Base-by-base conservation (phyloP, 1,284 basidiomycete species). In the Schizopora paradoxa region DNA sequence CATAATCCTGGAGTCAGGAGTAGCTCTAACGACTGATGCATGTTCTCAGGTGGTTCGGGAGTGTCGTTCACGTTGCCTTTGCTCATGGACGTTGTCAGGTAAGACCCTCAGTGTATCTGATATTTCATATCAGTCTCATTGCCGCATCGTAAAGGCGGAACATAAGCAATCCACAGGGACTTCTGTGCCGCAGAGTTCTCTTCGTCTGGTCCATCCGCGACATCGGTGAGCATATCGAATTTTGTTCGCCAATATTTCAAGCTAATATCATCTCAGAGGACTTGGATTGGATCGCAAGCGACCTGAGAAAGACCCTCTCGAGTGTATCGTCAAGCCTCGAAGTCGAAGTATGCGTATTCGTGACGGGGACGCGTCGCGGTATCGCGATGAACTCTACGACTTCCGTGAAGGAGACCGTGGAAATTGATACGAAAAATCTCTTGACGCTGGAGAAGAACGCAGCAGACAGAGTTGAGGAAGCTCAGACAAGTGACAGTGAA, bases 41-140 rank as follows among this genome's bases (percentile, higher is more conserved):
- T 34, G 26, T 38, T 41, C 53, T 21, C 42, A 64, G 64, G 66
- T 34, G 66, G 66, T 5, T 64, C 63, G 40, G 65, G 65, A 5
- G 61, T 68, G 4, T 63, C 65, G 6, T 68, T 65, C 54, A 66
- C 65, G 10, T 52, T 68, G 1, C 62, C 66, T 3, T 54, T 67
- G 4, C 55, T 68, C 4, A 51, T 64, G 26, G 56, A 65, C 40
- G 45, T 65, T 16, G 55, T 66, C 13, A 54, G 60, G 66, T 66
- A 39, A 31, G 63, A 35, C 16, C 7, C 7, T 7, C 2, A 40
- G 16, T 33, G 29, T 38, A 27, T 21, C 8, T 23, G 35, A 18
- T 35, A 31, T 29, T 25, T 5, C 23, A 33, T 16, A 35, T 45
- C 23, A 45, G 42, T 54, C 58, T 5, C 48, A 55, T 14, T 41